Evolutionary conservation across 495 filamentous ascomycete genomes (phyloP), one percentile per base, ranked within the genome.

Genomic region (Podospora pseudoanserina): DNA sequence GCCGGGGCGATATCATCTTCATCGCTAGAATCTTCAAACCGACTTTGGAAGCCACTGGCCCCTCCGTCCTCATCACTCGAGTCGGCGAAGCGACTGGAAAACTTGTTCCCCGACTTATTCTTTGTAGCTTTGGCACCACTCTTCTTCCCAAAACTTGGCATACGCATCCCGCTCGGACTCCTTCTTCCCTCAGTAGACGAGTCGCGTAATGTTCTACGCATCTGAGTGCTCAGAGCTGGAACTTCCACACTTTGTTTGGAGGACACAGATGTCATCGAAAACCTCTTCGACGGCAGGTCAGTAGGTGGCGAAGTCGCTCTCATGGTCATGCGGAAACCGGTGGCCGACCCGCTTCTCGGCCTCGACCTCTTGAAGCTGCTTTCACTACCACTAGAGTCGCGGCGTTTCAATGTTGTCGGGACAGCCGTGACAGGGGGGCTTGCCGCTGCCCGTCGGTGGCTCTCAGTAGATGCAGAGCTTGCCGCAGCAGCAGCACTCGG

Each of bases 11-110:
- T 64, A 32, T 67, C 84, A 20, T 90, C 89, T 54, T 91, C 90
- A 70, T 93, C 91, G 73, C 91, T 93, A 1, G 91, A 94, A 68
- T 93, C 90, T n/a, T 86, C 88, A 72, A 93, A 93, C 2, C 92
- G 88, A 73, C 91, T 93, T 49, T 79, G 82, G 73, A 90, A 91
- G 1, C 79, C 26, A 0, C 74, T 81, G 3, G 85, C 85, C 1
- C 72, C 82, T 11, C 86, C 85, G 20, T 88, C 89, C 19, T 94
- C 92, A 30, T 90, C 90, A 69, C 91, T 92, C 0, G 91, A 94
- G 71, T 92, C 87, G 0, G 74, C 86, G 75, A 72, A 83, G 71
- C 72, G 83, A 74, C 73, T 85, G 66, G 64, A 65, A 54, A 71
- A 69, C 23, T 72, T 72, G 16, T 73, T 81, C 23, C 32, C 44